Base-by-base conservation (phyloP, 306 rosid genomes). In the Prunus davidiana region DNA sequence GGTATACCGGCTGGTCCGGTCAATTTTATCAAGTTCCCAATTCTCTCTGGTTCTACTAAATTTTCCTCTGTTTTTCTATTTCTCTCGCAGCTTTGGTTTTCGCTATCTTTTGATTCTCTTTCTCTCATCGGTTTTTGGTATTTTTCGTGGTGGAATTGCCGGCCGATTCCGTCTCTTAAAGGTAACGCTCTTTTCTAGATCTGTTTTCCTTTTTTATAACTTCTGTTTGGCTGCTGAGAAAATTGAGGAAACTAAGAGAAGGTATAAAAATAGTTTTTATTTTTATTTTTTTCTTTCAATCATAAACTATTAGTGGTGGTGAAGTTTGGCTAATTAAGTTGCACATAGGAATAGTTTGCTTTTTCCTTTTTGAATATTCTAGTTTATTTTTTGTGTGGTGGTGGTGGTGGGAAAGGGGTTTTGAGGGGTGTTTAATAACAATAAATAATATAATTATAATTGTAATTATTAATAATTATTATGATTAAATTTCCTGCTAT, bases 1-100 rank as follows among this genome's bases (percentile, higher is more conserved):
- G 38, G 12, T 6, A 73, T 71, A 91, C 92, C 63, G 86, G 84
- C 78, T 79, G 56, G 13, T 80, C 82, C 88, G 85, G 97, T 91
- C 65, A 62, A 79, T 38, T 73, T 38, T n/a, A 25, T 56, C 67
- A 67, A 20, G 11, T 38, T 15, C 24, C 25, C 49, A 15, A 20
- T 46, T n/a, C 61, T 68, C 64, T 61, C 68, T 65, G 67, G n/a
- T 56, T 57, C 41, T 49, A 74, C 64, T 84, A 58, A 47, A 49
- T 3, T 69, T 62, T 57, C 4, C 46, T 75, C 32, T 45, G 25
- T 78, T 22, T 60, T 54, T 16, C 28, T 76, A 28, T 74, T 8
- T 64, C 67, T 67, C 52, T 32, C 14, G 13, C 58, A 46, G 43
- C 82, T 77, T 52, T 51, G 66, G 62, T 60, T 22, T 61, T 72